phyloP scores from a whole-genome alignment of 352 stramenopile genomes.

The Pythium brachiatum region DNA sequence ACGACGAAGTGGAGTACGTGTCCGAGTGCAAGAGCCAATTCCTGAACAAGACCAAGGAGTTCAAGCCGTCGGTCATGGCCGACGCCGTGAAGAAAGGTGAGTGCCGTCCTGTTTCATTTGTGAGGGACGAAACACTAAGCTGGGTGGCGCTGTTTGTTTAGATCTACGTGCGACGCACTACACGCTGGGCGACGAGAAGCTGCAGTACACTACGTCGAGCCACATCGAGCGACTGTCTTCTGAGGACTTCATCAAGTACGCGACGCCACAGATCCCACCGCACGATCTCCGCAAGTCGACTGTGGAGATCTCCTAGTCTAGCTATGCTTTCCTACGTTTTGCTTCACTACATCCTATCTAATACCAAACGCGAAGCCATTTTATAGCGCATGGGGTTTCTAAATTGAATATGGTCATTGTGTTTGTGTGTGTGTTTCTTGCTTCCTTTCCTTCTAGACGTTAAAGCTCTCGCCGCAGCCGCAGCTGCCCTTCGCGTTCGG shows the following conservation, averaged over 20 bases:
- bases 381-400: background rate
- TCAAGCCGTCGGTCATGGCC: conserved; percentile 74
- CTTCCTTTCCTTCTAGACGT: conserved; percentile 82
- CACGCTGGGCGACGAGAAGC: conserved; percentile 54
- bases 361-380: background rate
- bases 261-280: conserved; percentile 37
- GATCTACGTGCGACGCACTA: conserved; percentile 81
- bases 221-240: conserved; percentile 50
- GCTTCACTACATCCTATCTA: background rate
- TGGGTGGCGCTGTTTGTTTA: conserved; percentile 15
- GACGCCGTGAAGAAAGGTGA: conserved; percentile 74
- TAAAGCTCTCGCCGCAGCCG: conserved; percentile 99
- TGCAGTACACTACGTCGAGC: conserved; percentile 72
- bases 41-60: conserved; percentile 66
- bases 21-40: conserved; percentile 71
- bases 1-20: conserved; percentile 78
- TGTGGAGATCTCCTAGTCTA: conserved; percentile 47
- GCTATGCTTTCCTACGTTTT: background rate
- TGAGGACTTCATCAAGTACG: conserved; percentile 60
- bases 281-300: conserved; percentile 72
- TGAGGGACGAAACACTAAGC: background rate
- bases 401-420: conserved; percentile 4
- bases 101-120: conserved; percentile 3
- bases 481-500: conserved; percentile 99
- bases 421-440: background rate